phyloP scores from a whole-genome alignment of 495 filamentous ascomycete species.

The Penicillium cinerascens region DNA sequence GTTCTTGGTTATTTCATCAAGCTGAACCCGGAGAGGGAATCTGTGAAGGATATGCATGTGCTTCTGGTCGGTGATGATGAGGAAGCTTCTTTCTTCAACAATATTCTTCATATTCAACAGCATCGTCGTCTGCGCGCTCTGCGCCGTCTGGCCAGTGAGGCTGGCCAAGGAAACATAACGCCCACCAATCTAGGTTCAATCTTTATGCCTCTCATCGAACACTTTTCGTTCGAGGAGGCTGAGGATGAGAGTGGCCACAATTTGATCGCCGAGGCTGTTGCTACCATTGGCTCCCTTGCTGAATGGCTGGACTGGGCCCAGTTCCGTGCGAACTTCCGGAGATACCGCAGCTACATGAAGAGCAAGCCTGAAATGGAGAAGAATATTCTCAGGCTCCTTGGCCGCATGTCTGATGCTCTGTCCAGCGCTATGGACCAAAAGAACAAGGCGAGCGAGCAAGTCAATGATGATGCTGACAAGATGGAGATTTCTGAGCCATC shows the following conservation, averaged over 20 bases:
- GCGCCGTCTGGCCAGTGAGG: slow-evolving; percentile 65
- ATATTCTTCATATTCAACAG: slow-evolving; percentile 86
- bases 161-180: slow-evolving; percentile 56
- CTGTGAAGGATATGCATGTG: slow-evolving; percentile 68
- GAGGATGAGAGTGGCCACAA: slow-evolving; percentile 79
- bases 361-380: slow-evolving; percentile 82
- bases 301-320: slow-evolving; percentile 86
- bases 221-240: slow-evolving; percentile 80
- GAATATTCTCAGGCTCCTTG: slow-evolving; percentile 76
- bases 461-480: slow-evolving; percentile 31
- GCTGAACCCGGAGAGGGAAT: slow-evolving; percentile 60
- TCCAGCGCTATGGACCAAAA: slow-evolving; percentile 47
- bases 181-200: slow-evolving; percentile 79
- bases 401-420: slow-evolving; percentile 74
- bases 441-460: slow-evolving; percentile 27
- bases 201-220: slow-evolving; percentile 87
- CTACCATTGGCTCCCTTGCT: slow-evolving; percentile 67
- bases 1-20: slow-evolving; percentile 76
- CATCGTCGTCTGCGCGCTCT: slow-evolving; percentile 83
- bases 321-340: slow-evolving; percentile 74
- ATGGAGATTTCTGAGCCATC: slow-evolving; percentile 27
- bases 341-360: slow-evolving; percentile 74
- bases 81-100: slow-evolving; percentile 90
- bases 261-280: slow-evolving; percentile 74
- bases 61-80: slow-evolving; percentile 76